These are phyloP conservation scores for Arthrobotrys pseudoclavata DNA, from an alignment of 2,329 filamentous ascomycete genomes.

Conservation along the genomic window DNA sequence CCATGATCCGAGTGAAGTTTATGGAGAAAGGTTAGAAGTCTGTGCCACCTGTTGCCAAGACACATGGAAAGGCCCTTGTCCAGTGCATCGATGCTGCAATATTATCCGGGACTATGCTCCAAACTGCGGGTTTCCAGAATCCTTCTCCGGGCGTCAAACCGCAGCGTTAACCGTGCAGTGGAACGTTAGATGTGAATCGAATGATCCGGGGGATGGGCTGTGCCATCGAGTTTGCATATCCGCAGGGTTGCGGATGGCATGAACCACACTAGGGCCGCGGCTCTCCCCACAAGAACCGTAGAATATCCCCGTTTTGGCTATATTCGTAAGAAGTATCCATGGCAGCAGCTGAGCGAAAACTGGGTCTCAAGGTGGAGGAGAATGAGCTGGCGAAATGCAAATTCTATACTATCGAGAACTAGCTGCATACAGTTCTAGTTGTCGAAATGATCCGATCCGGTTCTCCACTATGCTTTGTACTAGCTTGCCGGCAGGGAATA, in stretches of 20 bases:
- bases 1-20: constrained; percentile 13
- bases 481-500: constrained; percentile 41
- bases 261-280: constrained; percentile 1
- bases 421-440: constrained; percentile 19
- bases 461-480: constrained; percentile 39
- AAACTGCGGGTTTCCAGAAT: constrained; percentile 54
- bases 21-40: constrained; percentile 36
- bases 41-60: constrained; percentile 32
- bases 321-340: constrained; percentile 42
- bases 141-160: constrained; percentile 38
- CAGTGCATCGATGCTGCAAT: constrained; percentile 32
- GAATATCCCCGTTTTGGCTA: constrained; percentile 61
- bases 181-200: constrained; percentile 28
- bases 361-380: constrained; percentile 18
- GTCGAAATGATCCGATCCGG: constrained; percentile 55
- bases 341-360: constrained; percentile 35
- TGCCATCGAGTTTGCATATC: constrained; percentile 29
- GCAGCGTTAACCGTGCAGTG: constrained; percentile 22
- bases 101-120: constrained; percentile 58
- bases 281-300: constrained; percentile 41
- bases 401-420: background rate
- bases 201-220: constrained; percentile 31
- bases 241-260: constrained; percentile 18
- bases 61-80: constrained; percentile 52
- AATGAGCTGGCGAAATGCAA: constrained; percentile 17